Base-by-base conservation (phyloP, 2,329 filamentous ascomycete genomes). In the Amesomyces nigricolor region DNA sequence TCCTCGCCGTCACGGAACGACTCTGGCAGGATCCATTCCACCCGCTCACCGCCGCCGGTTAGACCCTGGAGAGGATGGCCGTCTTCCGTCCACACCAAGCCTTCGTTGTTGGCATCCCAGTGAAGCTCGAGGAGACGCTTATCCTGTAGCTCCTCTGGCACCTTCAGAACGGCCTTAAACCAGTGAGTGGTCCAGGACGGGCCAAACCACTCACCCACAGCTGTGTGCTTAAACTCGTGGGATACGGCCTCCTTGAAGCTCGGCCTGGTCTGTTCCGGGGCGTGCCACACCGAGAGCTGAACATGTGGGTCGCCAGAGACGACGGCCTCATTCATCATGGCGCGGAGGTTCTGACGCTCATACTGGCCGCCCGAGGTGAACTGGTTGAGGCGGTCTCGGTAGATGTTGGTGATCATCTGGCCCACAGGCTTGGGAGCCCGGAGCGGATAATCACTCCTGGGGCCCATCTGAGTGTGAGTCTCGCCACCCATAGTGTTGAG, bases 141-240 rank as follows among this genome's bases (percentile, higher is more conserved):
- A 61, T 90, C 74, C 26, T 72, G 74, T 65, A 96, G 80, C 11
- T 89, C 75, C 53, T 82, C 68, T 7, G 94, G 92, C 13, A 97
- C 80, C 4, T 82, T 89, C 59, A 99, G 74, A 54, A 86, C 76
- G 54, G 96, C 82, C 64, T 85, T 89, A 80, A 99, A 95, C 94
- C 94, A 99, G 71, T 97, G 94, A 8, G 94, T 99, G 1, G 91
- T 88, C 94, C 94, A 99, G 37, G 91, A 94, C 2, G 94, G 94
- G 0, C 94, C 94, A 64, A 97, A 97, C 6, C 78, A 83, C 56
- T 87, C 79, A 57, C 92, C 91, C 53, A 91, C 83, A 16, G 81
- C 75, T 8, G 91, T 88, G 47, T 85, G 79, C 50, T 79, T 81
- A 75, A 92, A 99, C 6, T 85, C 75, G 63, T 95, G 85, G 47